Base-by-base conservation (phyloP, 805 yeast species). In the Sugiyamaella americana region DNA sequence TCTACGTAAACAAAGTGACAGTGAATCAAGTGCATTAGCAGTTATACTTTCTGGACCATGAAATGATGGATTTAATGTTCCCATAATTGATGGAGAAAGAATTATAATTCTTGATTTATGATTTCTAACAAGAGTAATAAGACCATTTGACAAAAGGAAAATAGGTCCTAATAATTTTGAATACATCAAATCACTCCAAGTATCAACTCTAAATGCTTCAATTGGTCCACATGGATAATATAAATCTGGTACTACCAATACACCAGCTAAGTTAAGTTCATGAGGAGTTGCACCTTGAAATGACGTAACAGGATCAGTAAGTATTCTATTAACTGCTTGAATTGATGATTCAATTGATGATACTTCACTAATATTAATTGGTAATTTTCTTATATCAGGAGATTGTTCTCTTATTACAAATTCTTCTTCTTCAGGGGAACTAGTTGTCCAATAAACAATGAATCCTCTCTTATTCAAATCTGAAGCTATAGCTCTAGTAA, bases 381-480 rank as follows among this genome's bases (percentile, higher is more conserved):
- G 73, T 46, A 87, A 67, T 37, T 84, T 79, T 53, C 84, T 76
- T 46, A 86, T 75, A 60, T 87, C 95, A 20, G 76, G 74, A 13
- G 82, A 78, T 40, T 80, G 73, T 48, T 84, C 85, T 24, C 60
- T 59, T 8, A 65, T 58, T 35, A 66, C 66, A 1, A 73, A 61
- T 1, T 68, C 63, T 51, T 82, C 87, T 51, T 70, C 72, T 23
- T 80, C 86, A 49, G 74, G 77, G 4, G 69, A 61, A n/a, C 76
- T 61, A n/a, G 80, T 76, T 0, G 94, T 80, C 52, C 87, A 71
- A 60, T 82, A 87, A 2, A 87, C 88, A 26, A 87, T 82, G 59
- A 84, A 86, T 1, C 95, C 95, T 45, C 95, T 69, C 39, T 74
- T 74, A 52, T 85, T 88, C 52, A 87, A 72, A 60, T 87, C 95